Evolutionary conservation across 2,329 filamentous ascomycete species (phyloP).

Genomic region (Chalaropsis ovoidea): DNA sequence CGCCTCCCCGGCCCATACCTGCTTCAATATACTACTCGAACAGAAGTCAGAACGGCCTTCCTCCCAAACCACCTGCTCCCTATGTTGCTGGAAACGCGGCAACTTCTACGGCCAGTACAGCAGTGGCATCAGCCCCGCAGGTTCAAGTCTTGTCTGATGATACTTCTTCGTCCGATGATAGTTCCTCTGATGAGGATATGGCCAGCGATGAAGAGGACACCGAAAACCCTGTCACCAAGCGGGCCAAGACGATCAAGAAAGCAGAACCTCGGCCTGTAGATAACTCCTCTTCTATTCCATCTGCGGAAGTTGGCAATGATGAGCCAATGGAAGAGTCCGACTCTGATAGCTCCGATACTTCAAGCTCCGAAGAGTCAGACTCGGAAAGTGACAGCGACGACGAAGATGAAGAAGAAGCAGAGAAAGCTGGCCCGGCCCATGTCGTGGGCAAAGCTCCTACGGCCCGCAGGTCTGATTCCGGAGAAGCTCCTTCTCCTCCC

Average conservation of each 20-base stretch:
- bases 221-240: background rate
- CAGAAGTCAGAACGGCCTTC: background rate
- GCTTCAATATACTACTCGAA: constrained; percentile 7
- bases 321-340: constrained; percentile 1
- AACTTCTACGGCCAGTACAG: too few species aligned
- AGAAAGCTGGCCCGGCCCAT: background rate
- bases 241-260: background rate
- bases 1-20: background rate
- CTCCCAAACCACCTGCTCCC: background rate
- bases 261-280: background rate
- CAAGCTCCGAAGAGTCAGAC: background rate
- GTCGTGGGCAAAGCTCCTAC: background rate
- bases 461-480: background rate
- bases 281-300: background rate
- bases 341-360: constrained; percentile 1
- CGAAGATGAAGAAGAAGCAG: background rate
- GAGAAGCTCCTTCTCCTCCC: background rate
- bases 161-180: constrained; percentile 13
- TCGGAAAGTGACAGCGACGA: background rate
- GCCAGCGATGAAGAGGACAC: constrained; percentile 11
- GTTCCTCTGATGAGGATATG: constrained; percentile 13
- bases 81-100: background rate
- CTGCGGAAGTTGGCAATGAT: background rate
- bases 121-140: background rate
- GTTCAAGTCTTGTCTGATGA: background rate